These are phyloP conservation scores for Pseudogymnoascus sp. DNA, from an alignment of 2,329 filamentous ascomycete species.

Conservation along the genomic window DNA sequence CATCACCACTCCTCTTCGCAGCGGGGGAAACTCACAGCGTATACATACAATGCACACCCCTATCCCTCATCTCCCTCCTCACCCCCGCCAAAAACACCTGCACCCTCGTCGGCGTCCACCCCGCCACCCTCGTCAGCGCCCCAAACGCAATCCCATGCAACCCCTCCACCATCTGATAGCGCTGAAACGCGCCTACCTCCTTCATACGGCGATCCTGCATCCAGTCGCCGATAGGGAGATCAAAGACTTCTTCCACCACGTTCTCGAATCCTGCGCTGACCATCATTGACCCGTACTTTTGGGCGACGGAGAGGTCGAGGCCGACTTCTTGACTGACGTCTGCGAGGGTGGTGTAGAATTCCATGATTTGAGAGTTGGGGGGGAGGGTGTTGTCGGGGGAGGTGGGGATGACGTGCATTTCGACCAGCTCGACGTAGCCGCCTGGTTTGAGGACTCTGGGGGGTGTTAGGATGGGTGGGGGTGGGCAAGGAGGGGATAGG, in stretches of 20 bases:
- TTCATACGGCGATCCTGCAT: conserved; percentile 42
- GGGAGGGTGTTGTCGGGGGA: conserved; percentile 37
- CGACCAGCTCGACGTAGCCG: conserved; percentile 39
- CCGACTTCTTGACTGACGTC: background rate
- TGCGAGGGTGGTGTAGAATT: conserved; percentile 2
- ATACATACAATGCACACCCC: conserved; percentile 28
- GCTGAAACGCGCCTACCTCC: conserved; percentile 34
- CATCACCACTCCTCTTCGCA: background rate
- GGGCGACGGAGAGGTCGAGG: conserved; percentile 6
- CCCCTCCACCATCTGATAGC: conserved; percentile 10
- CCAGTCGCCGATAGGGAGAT: conserved; percentile 43
- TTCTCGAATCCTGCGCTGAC: conserved; percentile 45
- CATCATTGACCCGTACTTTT: conserved; percentile 27
- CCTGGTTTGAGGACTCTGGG: conserved; percentile 33
- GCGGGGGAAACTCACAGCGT: background rate
- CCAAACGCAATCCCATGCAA: conserved; percentile 18
- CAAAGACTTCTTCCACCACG: conserved; percentile 38
- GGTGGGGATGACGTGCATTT: conserved; percentile 33
- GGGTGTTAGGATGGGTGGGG: background rate
- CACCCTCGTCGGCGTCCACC: conserved; percentile 28
- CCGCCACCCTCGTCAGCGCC: conserved; percentile 30
- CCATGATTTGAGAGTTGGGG: conserved; percentile 13
- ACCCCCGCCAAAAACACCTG: conserved; percentile 31
- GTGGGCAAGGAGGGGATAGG: too few relatives aligned
- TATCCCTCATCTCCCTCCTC: conserved; percentile 29